These are phyloP conservation scores for Zhuliangozyma blackwelliae DNA, from an alignment of 1,139 yeast species.

Conservation along the genomic window DNA sequence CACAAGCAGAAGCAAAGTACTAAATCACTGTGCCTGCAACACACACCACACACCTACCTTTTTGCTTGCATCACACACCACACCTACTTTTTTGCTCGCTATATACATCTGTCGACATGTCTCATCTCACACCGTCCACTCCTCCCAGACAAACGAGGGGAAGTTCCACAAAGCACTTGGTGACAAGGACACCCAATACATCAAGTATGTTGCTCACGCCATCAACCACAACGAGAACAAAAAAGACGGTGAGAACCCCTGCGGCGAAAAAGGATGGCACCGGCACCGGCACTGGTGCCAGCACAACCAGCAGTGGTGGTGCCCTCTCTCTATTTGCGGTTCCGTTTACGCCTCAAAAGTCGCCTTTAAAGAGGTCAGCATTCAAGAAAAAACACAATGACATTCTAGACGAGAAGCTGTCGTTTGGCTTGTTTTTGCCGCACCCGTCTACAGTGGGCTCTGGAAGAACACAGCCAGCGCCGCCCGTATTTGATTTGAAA, in stretches of 20 bases:
- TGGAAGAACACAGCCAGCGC: conserved; percentile 22
- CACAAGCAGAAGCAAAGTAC: too few species aligned
- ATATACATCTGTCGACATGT: too few species aligned
- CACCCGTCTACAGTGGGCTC: conserved; percentile 41
- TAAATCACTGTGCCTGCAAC: too few species aligned
- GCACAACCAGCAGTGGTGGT: background rate
- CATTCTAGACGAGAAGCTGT: conserved; percentile 6
- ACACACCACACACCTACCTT: too few species aligned
- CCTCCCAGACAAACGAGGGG: too few species aligned
- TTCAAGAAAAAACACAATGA: background rate
- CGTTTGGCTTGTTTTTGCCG: conserved; percentile 34
- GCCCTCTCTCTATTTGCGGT: background rate
- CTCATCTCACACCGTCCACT: too few species aligned
- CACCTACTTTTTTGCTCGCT: too few species aligned
- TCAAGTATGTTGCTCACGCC: too few species aligned
- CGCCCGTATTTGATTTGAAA: conserved; percentile 6
- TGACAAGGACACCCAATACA: too few species aligned
- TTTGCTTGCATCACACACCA: too few species aligned
- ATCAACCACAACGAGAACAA: background rate
- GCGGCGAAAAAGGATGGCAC: too few species aligned
- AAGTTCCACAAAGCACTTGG: too few species aligned
- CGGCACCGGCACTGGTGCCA: background rate
- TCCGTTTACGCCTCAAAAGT: conserved; percentile 1
- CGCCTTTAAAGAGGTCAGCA: background rate
- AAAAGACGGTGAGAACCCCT: background rate